Evolutionary conservation across 148 eudicot species (phyloP).

Genomic region (Gaultheria prostrata): DNA sequence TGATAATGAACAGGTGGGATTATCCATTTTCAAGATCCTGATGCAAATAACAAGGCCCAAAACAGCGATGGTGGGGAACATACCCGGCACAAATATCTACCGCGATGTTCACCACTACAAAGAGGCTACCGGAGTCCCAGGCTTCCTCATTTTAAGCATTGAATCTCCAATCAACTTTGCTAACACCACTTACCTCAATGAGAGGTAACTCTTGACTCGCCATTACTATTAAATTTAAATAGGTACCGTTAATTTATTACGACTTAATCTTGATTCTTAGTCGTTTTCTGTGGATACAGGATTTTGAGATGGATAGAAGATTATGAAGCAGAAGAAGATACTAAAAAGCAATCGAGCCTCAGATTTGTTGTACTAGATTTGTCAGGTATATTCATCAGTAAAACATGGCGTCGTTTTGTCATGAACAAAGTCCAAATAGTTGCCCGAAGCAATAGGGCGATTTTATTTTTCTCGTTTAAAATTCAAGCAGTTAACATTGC

Average conservation of each 20-base stretch:
- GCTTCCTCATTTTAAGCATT: constrained; percentile 44
- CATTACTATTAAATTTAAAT: neutral
- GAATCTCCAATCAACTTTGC: constrained; percentile 59
- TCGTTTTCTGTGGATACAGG: constrained; percentile 19
- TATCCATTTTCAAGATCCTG: constrained; percentile 43
- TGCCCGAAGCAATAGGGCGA: neutral
- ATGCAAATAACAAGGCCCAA: constrained; percentile 56
- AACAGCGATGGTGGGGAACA: constrained; percentile 44
- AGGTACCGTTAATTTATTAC: neutral
- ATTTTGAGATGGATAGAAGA: constrained; percentile 59
- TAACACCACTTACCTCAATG: constrained; percentile 50
- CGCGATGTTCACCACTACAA: constrained; percentile 47
- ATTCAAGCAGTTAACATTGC: neutral
- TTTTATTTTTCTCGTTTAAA: neutral
- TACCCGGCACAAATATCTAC: constrained; percentile 46
- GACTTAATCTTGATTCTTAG: neutral
- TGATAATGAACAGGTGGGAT: constrained; percentile 33
- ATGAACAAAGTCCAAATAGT: neutral
- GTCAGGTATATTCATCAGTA: constrained; percentile 30
- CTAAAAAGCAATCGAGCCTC: constrained; percentile 23
- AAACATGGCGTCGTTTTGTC: neutral
- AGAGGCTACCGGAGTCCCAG: constrained; percentile 43
- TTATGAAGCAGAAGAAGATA: constrained; percentile 32
- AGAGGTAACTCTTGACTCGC: constrained; percentile 27
- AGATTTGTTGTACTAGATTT: constrained; percentile 43